Evolutionary conservation across 2,329 filamentous ascomycete genomes (phyloP), one percentile per base, ranked within the genome.

Genomic region (Diaporthe longicolla): DNA sequence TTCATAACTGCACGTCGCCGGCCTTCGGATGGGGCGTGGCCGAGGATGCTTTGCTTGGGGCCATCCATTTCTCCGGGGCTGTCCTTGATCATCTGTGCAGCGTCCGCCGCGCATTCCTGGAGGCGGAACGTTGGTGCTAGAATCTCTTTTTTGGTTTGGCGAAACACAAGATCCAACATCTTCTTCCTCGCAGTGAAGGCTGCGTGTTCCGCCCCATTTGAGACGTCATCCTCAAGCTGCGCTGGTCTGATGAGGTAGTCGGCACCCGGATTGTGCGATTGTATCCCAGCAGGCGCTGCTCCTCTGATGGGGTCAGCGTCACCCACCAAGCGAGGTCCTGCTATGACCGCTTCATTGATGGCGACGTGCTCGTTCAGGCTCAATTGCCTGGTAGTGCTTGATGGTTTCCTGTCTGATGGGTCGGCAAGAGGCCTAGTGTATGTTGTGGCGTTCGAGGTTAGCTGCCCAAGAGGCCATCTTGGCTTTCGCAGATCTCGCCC

Each of bases 121-220:
- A 75, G 55, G 40, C 26, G 61, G 15, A 75, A 75, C 19, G 61
- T 26, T 71, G 76, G 73, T 11, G 73, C 73, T n/a, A 74, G 21
- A 17, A 75, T 52, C 19, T 76, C 77, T 61, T 81, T 83, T 17
- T 80, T 82, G 35, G 80, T 80, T 70, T 80, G 84, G 68, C 84
- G 85, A 79, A 89, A 92, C 32, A 91, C 77, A 32, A 83, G 84
- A 79, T 93, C 91, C 9, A 92, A 82, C 13, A 84, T 81, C 76
- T 83, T 87, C 79, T 92, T 92, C 32, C 83, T 85, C 4, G 83
- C 82, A 68, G 85, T 82, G 75, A 92, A 91, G 13, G 81, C 82
- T 58, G 82, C 79, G 10, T 80, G 80, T 29, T 77, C 80, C 15
- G 79, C 78, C 54, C 80, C 81, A 43, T 82, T 80, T 2, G 78